phyloP scores from a whole-genome alignment of 139 green algal species.

The Micromonas commoda region DNA sequence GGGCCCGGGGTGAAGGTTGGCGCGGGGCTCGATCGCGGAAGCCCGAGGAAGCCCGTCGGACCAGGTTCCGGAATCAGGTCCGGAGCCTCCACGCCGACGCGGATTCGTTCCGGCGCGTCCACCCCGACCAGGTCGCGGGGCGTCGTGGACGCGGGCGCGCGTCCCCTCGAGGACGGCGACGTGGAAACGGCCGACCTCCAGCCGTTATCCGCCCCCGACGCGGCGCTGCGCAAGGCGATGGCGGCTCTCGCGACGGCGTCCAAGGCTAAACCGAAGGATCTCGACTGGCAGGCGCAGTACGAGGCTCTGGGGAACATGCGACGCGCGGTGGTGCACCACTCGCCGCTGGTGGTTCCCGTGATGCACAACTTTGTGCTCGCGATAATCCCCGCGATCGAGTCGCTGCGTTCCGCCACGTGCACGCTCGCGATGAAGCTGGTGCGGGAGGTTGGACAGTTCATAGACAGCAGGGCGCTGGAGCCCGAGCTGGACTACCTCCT shows the following conservation, averaged over 20 bases:
- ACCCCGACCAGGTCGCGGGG: too few relatives aligned
- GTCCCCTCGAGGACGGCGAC: neutral
- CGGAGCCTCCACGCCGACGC: too few relatives aligned
- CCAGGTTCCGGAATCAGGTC: too few relatives aligned
- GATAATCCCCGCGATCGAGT: conserved; percentile 53
- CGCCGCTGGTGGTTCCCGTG: conserved; percentile 30
- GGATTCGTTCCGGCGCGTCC: too few relatives aligned
- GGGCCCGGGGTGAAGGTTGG: too few relatives aligned
- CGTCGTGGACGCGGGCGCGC: neutral
- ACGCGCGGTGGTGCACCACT: conserved; percentile 59
- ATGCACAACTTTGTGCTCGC: conserved; percentile 58
- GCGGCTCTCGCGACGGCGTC: conserved; percentile 47
- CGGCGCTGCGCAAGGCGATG: conserved; percentile 29
- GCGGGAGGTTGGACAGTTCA: conserved; percentile 52
- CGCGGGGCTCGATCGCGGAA: too few relatives aligned
- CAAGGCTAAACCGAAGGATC: conserved; percentile 62
- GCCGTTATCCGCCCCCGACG: conserved; percentile 42
- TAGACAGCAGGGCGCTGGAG: conserved; percentile 50
- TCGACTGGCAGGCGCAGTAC: conserved; percentile 74
- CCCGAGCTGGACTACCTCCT: conserved; percentile 68
- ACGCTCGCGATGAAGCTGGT: conserved; percentile 61
- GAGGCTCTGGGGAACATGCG: conserved; percentile 59
- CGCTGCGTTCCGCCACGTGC: conserved; percentile 57
- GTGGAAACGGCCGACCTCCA: conserved; percentile 40
- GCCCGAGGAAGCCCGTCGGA: too few relatives aligned